Conservation (phyloP, 805 yeast species). For the Schwanniomyces pseudopolymorphus region DNA sequence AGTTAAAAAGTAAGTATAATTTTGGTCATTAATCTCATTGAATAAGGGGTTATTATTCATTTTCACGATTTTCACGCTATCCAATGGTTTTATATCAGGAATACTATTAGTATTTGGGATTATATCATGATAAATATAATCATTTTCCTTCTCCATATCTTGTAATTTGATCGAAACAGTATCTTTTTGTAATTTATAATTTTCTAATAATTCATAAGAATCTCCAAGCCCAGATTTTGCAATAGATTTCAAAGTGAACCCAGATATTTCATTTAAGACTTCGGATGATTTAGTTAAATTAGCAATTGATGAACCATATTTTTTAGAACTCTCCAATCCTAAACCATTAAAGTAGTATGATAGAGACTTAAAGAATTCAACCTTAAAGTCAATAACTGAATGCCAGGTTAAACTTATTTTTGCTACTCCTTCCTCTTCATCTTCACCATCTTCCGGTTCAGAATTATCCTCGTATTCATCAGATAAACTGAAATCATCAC, state of each 20-base stretch:
- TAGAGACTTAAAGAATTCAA: constrained; percentile 55
- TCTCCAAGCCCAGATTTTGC: constrained; percentile 22
- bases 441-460: constrained; percentile 5
- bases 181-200: constrained; percentile 41
- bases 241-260: constrained; percentile 23
- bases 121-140: constrained; percentile 78
- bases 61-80: constrained; percentile 62
- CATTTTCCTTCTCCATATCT: constrained; percentile 76
- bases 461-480: constrained; percentile 14
- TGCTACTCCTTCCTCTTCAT: constrained; percentile 19
- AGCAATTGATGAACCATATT: constrained; percentile 78
- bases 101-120: constrained; percentile 63
- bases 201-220: constrained; percentile 39
- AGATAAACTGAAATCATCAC: constrained; percentile 31
- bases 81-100: constrained; percentile 66
- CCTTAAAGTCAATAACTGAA: constrained; percentile 51
- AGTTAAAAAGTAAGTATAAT: constrained; percentile 58
- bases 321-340: constrained; percentile 51
- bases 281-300: constrained; percentile 53
- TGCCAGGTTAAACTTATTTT: constrained; percentile 48
- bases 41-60: constrained; percentile 47
- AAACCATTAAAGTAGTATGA: constrained; percentile 61
- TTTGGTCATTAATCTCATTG: constrained; percentile 37
- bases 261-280: constrained; percentile 31
- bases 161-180: constrained; percentile 34